Percentiles rank a stretch among this genome's conserved stretches.
phyloP scores from a whole-genome alignment of 805 yeast species.

The Saccharomycopsis lassenensis region DNA sequence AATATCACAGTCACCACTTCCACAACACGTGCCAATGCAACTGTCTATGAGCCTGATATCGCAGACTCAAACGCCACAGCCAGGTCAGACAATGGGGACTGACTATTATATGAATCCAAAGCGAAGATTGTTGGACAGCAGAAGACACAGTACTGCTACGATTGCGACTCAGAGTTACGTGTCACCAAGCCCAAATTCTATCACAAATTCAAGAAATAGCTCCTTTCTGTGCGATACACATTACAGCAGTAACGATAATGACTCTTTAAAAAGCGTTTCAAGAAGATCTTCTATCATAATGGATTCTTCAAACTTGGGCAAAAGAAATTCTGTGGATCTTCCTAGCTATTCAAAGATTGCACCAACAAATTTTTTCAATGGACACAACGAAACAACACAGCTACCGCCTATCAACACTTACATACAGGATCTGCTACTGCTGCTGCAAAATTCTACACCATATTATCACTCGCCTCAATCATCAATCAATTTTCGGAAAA shows the following conservation, averaged over 20 bases:
- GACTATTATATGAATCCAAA: slow-evolving; percentile 1
- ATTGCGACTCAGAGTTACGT: slow-evolving; percentile 1
- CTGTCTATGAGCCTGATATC: neutral
- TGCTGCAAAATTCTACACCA: neutral
- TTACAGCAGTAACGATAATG: slow-evolving; percentile 8
- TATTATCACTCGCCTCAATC: too few species aligned
- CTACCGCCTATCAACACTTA: neutral
- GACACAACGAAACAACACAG: neutral
- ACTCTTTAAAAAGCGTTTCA: slow-evolving; percentile 7
- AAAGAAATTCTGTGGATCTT: neutral
- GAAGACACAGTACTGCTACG: slow-evolving; percentile 18
- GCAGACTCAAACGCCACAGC: neutral
- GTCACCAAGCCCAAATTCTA: slow-evolving; percentile 11
- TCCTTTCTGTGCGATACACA: slow-evolving; percentile 13
- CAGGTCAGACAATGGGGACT: neutral
- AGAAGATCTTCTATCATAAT: slow-evolving; percentile 11
- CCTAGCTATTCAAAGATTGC: neutral
- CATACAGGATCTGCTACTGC: neutral
- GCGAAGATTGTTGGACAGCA: slow-evolving; percentile 13
- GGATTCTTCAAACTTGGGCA: slow-evolving; percentile 1
- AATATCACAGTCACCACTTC: neutral
- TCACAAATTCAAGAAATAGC: slow-evolving; percentile 9
- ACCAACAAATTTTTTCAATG: neutral
- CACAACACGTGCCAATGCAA: neutral
- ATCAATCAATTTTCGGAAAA: too few species aligned